Evolutionary conservation across 306 rosid genomes (phyloP), one percentile per base, ranked within the genome.

Genomic region (Nissolia schottii): DNA sequence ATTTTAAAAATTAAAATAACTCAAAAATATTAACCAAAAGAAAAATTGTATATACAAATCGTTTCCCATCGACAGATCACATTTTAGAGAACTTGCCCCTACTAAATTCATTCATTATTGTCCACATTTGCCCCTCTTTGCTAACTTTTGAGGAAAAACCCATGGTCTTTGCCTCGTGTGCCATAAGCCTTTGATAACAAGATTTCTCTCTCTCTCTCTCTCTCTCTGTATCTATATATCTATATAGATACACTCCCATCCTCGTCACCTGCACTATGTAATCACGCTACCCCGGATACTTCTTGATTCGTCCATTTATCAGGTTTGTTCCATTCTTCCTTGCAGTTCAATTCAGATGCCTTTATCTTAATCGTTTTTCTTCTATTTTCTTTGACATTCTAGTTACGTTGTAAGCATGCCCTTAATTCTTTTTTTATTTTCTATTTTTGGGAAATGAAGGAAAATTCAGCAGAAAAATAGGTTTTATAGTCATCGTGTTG

Each of bases 131-230:
- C 41, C 49, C 23, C 23, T 60, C 5, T 45, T 49, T 37, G 70
- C 53, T 48, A 22, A 64, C 60, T 27, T 24, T 8, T 35, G 72
- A 57, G n/a, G n/a, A 7, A 64, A 69, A 35, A 6, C 38, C 29
- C 29, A 45, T 9, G 23, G 64, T 32, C 70, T 73, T 32, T 23
- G 43, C 59, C 43, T 63, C n/a, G 28, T 37, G 57, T n/a, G n/a
- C n/a, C n/a, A n/a, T n/a, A n/a, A n/a, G n/a, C 79, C 79, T 61
- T 34, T 74, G 67, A 82, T 60, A 32, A 34, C 71, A 76, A 75
- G 53, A 72, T 53, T 28, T 71, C 6, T 77, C 38, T 63, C 29
- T 54, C 34, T 75, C 69, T 55, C 82, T 46, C 76, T 76, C 67
- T 16, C 71, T 73, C 73, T 41, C 77, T 64, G 70, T 50, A 43